Conservation (phyloP, 495 filamentous ascomycete species). For the Penicillium samsonianum region DNA sequence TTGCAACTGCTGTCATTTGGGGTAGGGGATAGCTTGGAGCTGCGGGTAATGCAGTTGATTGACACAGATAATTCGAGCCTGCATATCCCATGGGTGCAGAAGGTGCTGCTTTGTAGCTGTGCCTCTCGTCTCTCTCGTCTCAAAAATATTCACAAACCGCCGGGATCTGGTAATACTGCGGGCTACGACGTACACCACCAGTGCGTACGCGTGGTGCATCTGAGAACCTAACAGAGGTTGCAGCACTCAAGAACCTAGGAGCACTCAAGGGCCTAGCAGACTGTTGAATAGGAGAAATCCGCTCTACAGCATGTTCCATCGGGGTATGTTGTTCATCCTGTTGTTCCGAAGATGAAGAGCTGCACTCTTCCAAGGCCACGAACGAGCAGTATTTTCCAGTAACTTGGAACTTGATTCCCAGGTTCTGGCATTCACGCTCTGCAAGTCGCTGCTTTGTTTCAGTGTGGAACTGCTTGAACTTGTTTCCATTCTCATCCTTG, state of each 20-base stretch:
- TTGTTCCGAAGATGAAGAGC: not conserved
- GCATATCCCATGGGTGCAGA: no score
- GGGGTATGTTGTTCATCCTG: not conserved
- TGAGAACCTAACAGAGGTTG: not conserved
- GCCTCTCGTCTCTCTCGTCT: no score
- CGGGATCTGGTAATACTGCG: no score
- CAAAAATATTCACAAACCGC: no score
- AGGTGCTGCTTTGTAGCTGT: no score
- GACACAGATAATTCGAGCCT: no score
- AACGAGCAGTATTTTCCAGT: conserved; percentile 70
- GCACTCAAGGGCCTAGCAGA: no score
- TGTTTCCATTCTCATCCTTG: conserved; percentile 41
- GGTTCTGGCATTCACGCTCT: conserved; percentile 60
- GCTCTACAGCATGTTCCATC: not conserved
- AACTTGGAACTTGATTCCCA: conserved; percentile 65
- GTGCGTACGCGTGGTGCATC: not conserved
- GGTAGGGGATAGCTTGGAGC: no score
- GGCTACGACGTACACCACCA: not conserved
- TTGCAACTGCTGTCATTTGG: no score
- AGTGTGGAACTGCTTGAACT: conserved; percentile 50
- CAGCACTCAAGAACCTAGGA: not conserved
- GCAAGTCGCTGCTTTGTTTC: conserved; percentile 55
- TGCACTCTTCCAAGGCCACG: conserved; percentile 59
- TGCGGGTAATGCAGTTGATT: no score
- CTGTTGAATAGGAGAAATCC: not conserved